Evolutionary conservation across 2,329 filamentous ascomycete genomes (phyloP).

Genomic region (Xylariaceae sp.): DNA sequence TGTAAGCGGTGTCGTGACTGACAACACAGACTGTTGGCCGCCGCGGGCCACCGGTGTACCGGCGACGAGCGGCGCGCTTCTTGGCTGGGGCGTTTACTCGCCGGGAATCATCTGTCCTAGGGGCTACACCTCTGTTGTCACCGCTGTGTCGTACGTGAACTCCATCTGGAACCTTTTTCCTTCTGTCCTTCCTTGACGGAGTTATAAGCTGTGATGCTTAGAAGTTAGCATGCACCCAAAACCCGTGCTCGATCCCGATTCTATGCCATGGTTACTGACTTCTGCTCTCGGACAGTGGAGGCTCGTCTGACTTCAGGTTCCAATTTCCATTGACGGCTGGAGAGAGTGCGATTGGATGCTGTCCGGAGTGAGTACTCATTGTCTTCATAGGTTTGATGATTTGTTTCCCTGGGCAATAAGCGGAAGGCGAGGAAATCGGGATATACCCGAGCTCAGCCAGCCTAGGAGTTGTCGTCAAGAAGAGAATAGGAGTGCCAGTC

Average conservation of each 20-base stretch:
- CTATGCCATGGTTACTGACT: background rate
- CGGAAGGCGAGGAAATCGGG: background rate
- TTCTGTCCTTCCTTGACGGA: background rate
- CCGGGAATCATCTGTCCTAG: constrained; percentile 18
- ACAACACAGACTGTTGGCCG: constrained; percentile 20
- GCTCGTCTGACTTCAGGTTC: constrained; percentile 12
- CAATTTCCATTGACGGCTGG: constrained; percentile 11
- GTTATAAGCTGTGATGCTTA: background rate
- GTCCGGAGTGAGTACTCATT: constrained; percentile 16
- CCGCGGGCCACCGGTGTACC: constrained; percentile 11
- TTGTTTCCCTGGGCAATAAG: background rate
- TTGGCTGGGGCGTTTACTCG: constrained; percentile 20
- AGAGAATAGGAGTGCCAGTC: background rate
- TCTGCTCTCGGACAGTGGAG: constrained; percentile 1
- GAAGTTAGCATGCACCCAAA: background rate
- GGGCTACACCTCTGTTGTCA: constrained; percentile 16
- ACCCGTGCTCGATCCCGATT: background rate
- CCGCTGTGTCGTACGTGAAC: constrained; percentile 5
- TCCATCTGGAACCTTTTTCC: background rate
- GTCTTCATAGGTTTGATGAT: background rate
- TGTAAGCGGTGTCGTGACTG: background rate
- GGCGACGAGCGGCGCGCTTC: constrained; percentile 2
- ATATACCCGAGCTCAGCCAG: background rate
- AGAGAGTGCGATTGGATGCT: constrained; percentile 21
- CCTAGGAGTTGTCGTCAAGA: background rate